phyloP scores from a whole-genome alignment of 768 basidiomycete species.

The Pleurotus platypus region DNA sequence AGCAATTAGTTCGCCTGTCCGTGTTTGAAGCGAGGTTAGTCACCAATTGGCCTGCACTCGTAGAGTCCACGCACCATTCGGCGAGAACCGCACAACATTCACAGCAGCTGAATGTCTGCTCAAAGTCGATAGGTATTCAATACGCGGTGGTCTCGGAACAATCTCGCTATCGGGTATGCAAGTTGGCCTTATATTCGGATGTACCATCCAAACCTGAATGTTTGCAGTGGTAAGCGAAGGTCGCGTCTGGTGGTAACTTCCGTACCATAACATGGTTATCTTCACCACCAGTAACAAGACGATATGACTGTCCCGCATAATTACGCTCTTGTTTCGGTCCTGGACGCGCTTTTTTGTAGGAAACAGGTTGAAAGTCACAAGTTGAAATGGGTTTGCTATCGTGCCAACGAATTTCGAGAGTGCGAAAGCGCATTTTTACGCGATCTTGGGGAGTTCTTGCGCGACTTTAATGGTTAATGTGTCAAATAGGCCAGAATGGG shows the following conservation, averaged over 20 bases:
- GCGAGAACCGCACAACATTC: constrained; percentile 94
- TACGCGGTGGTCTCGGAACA: constrained; percentile 60
- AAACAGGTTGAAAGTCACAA: constrained; percentile 89
- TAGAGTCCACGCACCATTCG: constrained; percentile 63
- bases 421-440: constrained; percentile 75
- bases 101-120: constrained; percentile 91
- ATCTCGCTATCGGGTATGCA: constrained; percentile 42
- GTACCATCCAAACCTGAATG: constrained; percentile 87
- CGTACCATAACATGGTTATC: constrained; percentile 95
- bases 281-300: constrained; percentile 92
- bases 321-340: constrained; percentile 43
- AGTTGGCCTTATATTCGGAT: constrained; percentile 81
- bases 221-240: constrained; percentile 11
- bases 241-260: constrained; percentile 17
- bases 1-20: constrained; percentile 82
- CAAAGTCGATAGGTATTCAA: constrained; percentile 94
- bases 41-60: not conserved
- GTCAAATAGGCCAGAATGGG: not conserved
- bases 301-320: constrained; percentile 74
- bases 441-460: not conserved
- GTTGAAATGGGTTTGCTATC: constrained; percentile 94
- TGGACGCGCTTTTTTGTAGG: constrained; percentile 80
- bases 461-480: not conserved
- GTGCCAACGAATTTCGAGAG: constrained; percentile 95
- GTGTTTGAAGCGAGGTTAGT: not conserved